phyloP scores from a whole-genome alignment of 225 moss, liverwort and hornwort species.

The Polytrichum formosum region DNA sequence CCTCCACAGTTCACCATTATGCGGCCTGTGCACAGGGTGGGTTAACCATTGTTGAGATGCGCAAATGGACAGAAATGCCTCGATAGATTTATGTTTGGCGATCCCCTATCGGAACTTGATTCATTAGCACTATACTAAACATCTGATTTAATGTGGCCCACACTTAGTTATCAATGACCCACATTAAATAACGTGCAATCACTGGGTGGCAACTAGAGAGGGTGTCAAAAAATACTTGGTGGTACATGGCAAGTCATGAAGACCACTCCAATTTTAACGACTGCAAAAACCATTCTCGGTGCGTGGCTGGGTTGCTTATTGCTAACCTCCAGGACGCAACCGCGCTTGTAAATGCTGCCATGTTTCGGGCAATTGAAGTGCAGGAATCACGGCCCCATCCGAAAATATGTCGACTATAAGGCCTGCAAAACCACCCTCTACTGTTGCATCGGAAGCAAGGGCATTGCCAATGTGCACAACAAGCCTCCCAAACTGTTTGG shows the following conservation, averaged over 20 bases:
- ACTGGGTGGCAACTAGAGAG: no score
- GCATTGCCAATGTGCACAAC: constrained; percentile 79
- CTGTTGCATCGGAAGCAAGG: constrained; percentile 30
- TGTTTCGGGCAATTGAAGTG: constrained; percentile 58
- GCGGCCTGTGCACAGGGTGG: constrained; percentile 28
- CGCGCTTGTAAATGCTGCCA: constrained; percentile 56
- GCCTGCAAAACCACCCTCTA: constrained; percentile 77
- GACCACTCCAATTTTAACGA: no score
- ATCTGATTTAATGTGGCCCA: no score
- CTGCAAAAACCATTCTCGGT: not conserved
- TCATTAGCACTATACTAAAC: no score
- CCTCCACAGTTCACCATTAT: constrained; percentile 96
- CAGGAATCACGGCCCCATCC: constrained; percentile 71
- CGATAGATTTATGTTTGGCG: no score
- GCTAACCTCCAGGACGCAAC: constrained; percentile 55
- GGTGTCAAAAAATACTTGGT: no score
- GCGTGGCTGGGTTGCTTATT: not conserved
- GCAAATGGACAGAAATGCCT: no score
- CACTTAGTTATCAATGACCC: no score
- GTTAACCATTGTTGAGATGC: no score
- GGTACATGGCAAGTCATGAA: no score
- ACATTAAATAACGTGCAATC: no score
- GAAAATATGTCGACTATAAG: constrained; percentile 77
- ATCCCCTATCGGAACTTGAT: no score
- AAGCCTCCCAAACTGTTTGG: constrained; percentile 40